Conservation (phyloP, 164 flowering plant genomes). For the Berberis thunbergii region DNA sequence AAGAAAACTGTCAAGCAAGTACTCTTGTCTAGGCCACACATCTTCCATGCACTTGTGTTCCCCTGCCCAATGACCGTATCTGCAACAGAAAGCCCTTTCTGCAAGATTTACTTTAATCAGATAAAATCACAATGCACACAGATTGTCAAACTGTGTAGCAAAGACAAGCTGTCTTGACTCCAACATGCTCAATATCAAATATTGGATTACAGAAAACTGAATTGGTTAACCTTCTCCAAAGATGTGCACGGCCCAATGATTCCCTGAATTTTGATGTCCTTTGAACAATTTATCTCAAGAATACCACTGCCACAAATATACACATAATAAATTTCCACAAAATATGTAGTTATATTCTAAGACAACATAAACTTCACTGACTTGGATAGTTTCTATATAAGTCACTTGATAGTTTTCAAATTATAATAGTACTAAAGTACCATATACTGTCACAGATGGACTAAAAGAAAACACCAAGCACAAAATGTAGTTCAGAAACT, state of each 20-base stretch:
- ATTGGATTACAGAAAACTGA: not conserved
- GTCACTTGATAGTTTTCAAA: too few species aligned
- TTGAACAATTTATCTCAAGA: constrained; percentile 81
- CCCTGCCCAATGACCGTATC: constrained; percentile 88
- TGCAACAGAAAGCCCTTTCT: constrained; percentile 92
- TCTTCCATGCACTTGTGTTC: constrained; percentile 85
- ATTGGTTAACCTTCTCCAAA: constrained; percentile 67
- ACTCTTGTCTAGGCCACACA: constrained; percentile 93
- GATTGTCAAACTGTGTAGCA: too few species aligned
- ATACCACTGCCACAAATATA: constrained; percentile 52
- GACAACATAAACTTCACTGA: too few species aligned
- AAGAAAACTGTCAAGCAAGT: constrained; percentile 87
- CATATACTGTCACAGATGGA: too few species aligned
- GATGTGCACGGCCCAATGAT: constrained; percentile 95
- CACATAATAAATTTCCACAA: not conserved
- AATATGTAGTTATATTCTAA: not conserved
- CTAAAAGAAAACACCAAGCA: too few species aligned
- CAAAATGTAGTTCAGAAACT: too few species aligned
- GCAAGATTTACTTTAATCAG: constrained; percentile 26
- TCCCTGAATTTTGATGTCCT: constrained; percentile 93
- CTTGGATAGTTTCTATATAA: too few species aligned
- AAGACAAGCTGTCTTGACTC: not conserved
- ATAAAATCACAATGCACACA: not conserved
- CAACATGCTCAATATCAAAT: not conserved
- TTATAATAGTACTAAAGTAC: too few species aligned